Evolutionary conservation across 345 rosid genomes (phyloP), one percentile per base, ranked within the genome.

Genomic region (Salix udensis): DNA sequence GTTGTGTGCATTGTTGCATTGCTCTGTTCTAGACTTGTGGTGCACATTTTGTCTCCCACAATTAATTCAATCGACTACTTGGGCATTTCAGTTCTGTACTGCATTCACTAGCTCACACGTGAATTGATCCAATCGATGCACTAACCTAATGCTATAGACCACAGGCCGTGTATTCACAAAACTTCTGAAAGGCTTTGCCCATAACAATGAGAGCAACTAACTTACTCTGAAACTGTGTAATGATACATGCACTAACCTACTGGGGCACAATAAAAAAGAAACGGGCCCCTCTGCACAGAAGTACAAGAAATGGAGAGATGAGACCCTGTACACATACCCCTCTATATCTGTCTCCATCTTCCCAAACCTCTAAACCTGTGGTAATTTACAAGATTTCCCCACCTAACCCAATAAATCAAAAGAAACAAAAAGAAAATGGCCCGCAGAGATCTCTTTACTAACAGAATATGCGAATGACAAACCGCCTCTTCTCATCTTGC

Each of bases 281-380:
- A 74, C 64, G 15, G 65, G 81, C 70, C 76, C 68, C 78, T 62
- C 69, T 76, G 80, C 85, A 71, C 37, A 70, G 34, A 26, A 72
- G 40, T 70, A 78, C 65, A 82, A 78, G 81, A 79, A 67, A 80
- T 67, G 81, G 84, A 36, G 65, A 81, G 81, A 68, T 34, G 74
- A 81, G 83, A 87, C 77, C 83, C 92, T 91, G 91, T 89, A 89
- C 93, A 91, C 61, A 75, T 80, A 82, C 84, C 90, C 84, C 90
- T 86, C 89, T 89, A 84, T 87, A 82, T 83, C 79, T 67, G 79
- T 85, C 89, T 86, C 86, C 76, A 80, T 76, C 84, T 76, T 86
- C 86, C 87, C 86, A 67, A 52, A 71, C 72, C 87, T 84, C 89
- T 88, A 85, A 67, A 73, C 78, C 83, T 81, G 83, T 85, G 84